Evolutionary conservation across 345 rosid species (phyloP).

Genomic region (Sonneratia caseolaris): DNA sequence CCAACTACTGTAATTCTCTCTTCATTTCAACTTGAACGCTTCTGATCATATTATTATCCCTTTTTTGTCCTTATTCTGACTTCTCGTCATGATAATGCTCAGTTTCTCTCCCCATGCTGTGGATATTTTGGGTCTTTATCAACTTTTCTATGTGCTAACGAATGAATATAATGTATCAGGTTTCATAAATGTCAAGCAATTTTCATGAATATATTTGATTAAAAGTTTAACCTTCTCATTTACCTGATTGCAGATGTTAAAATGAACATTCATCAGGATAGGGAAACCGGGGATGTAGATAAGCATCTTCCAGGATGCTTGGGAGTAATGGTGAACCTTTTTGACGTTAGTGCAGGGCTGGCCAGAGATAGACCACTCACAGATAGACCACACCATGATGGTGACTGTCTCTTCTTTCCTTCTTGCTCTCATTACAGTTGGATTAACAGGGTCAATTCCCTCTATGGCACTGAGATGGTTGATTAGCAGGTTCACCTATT

Average conservation of each 20-base stretch:
- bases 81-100: not conserved
- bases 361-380: slow-evolving; percentile 42
- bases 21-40: not conserved
- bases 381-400: slow-evolving; percentile 42
- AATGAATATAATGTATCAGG: not conserved
- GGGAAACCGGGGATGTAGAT: slow-evolving; percentile 40
- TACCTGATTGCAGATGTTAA: slow-evolving; percentile 24
- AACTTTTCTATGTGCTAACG: not conserved
- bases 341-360: slow-evolving; percentile 51
- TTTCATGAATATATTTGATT: not conserved
- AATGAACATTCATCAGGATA: slow-evolving; percentile 50
- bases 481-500: slow-evolving; percentile 39
- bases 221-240: not conserved
- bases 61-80: not conserved
- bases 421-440: not conserved
- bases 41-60: not conserved
- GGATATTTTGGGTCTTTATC: not conserved
- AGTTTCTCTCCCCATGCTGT: no score
- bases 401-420: slow-evolving; percentile 27
- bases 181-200: not conserved
- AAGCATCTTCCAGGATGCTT: slow-evolving; percentile 60
- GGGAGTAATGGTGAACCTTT: slow-evolving; percentile 51
- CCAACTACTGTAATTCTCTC: not conserved
- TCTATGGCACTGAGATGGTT: slow-evolving; percentile 21
- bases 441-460: slow-evolving; percentile 9